phyloP scores from a whole-genome alignment of 352 stramenopile species.

The Aphanomyces cochlioides region DNA sequence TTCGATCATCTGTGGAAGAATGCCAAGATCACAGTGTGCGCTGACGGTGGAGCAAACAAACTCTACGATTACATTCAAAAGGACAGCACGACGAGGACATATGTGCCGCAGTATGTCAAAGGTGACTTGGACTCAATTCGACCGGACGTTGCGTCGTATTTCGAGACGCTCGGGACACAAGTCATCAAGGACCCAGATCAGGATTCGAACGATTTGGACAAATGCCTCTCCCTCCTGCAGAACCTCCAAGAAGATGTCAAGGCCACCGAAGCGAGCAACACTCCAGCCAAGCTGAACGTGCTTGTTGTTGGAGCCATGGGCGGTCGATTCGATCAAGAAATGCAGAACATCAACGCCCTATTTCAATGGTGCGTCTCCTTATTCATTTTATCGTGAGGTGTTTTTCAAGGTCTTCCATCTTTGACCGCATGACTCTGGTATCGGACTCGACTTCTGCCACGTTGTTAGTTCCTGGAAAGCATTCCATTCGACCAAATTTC shows the following conservation, averaged over 20 bases:
- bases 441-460: slow-evolving; percentile 87
- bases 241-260: slow-evolving; percentile 36
- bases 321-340: slow-evolving; percentile 96
- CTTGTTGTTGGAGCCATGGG: slow-evolving; percentile 94
- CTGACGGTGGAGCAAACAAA: slow-evolving; percentile 94
- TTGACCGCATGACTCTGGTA: slow-evolving; percentile 82
- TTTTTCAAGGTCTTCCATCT: slow-evolving; percentile 40
- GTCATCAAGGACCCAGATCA: slow-evolving; percentile 85
- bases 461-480: slow-evolving; percentile 62
- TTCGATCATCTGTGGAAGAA: slow-evolving; percentile 71
- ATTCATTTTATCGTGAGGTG: neutral
- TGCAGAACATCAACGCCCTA: slow-evolving; percentile 92
- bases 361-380: slow-evolving; percentile 66
- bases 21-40: slow-evolving; percentile 80
- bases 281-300: slow-evolving; percentile 52
- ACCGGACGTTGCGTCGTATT: slow-evolving; percentile 82
- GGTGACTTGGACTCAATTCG: slow-evolving; percentile 94
- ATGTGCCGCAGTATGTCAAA: slow-evolving; percentile 89
- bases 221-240: slow-evolving; percentile 72
- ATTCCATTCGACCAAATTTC: slow-evolving; percentile 81
- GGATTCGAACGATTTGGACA: slow-evolving; percentile 94
- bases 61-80: slow-evolving; percentile 70
- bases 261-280: slow-evolving; percentile 11
- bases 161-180: slow-evolving; percentile 51
- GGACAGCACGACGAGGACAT: slow-evolving; percentile 25